Conservation (phyloP, 1,284 basidiomycete species). For the Vanrija humicola region DNA sequence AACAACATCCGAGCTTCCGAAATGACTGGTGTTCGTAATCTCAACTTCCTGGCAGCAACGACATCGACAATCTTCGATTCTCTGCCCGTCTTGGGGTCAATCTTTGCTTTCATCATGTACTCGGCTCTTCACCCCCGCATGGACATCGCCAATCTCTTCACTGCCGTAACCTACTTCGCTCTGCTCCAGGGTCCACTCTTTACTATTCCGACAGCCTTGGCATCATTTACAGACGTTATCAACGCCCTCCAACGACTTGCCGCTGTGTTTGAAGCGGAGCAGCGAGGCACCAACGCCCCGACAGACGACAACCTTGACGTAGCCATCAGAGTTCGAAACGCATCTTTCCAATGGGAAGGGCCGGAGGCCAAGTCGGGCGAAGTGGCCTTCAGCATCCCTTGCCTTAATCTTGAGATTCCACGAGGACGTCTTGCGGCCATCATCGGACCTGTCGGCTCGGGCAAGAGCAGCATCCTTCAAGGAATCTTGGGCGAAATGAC, state of each 20-base stretch:
- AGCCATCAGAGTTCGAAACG: slow-evolving; percentile 56
- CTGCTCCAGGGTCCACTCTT: slow-evolving; percentile 17
- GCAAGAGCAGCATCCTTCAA: slow-evolving; percentile 63
- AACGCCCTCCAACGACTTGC: neutral
- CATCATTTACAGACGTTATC: neutral
- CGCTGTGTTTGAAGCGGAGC: slow-evolving; percentile 36
- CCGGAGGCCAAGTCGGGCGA: neutral
- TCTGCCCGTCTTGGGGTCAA: slow-evolving; percentile 42
- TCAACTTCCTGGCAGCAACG: neutral
- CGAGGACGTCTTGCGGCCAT: slow-evolving; percentile 61
- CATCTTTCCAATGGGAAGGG: slow-evolving; percentile 60
- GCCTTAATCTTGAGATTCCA: slow-evolving; percentile 57
- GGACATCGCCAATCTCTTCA: slow-evolving; percentile 67
- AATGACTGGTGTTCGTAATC: neutral
- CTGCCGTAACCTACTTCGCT: slow-evolving; percentile 69
- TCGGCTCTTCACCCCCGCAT: slow-evolving; percentile 59
- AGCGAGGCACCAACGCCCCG: slow-evolving; percentile 50
- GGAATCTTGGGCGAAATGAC: slow-evolving; percentile 68
- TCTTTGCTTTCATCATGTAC: slow-evolving; percentile 65
- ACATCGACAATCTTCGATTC: neutral
- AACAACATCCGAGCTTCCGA: slow-evolving; percentile 65
- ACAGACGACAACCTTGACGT: slow-evolving; percentile 53
- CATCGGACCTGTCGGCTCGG: slow-evolving; percentile 58
- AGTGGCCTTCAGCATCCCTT: slow-evolving; percentile 54
- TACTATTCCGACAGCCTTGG: neutral